Base-by-base conservation (phyloP, 1,284 basidiomycete genomes). In the Cutaneotrichosporon mucoides region DNA sequence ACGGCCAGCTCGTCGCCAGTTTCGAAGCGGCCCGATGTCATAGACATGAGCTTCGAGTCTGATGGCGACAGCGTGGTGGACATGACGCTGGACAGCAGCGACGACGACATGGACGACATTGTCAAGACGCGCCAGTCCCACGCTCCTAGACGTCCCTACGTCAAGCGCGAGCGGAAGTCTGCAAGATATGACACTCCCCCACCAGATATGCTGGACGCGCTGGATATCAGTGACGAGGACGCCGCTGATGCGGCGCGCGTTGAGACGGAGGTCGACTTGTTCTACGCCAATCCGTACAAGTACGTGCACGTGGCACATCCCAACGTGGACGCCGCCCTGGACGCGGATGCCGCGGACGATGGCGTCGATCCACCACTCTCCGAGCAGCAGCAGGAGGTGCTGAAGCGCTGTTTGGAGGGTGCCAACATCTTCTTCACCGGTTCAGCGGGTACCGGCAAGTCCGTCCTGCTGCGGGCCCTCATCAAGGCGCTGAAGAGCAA, bases 371-470 rank as follows among this genome's bases (percentile, higher is more conserved):
- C 71, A 5, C 24, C 13, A 6, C 58, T 75, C 6, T 71, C 71
- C 2, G 11, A 57, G 7, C 69, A 94, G 68, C 92, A 95, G 73
- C 83, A 79, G 48, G 82, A 86, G 60, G 88, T 94, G 56, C 78
- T 93, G 55, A 82, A 84, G 59, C 81, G 91, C 4, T 88, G 90
- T 1, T 73, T 86, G 49, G 73, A 81, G 2, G 85, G 84, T 2
- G 77, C 86, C 44, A 94, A 85, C 69, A 72, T 95, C 24, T 98
- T 98, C 70, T 97, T 96, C 76, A 97, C 94, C 1, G 94, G 94
- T n/a, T 93, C 91, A 76, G 94, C 92, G 59, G 92, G 91, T 87
- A 95, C 93, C 1, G 92, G 92, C 49, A 96, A 96, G 76, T 94
- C 92, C 0, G 88, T 95, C 6, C 79, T 95, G 5, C 81, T 96